These are phyloP conservation scores for Phialophora chinensis DNA, from an alignment of 2,329 filamentous ascomycete species.

Conservation along the genomic window DNA sequence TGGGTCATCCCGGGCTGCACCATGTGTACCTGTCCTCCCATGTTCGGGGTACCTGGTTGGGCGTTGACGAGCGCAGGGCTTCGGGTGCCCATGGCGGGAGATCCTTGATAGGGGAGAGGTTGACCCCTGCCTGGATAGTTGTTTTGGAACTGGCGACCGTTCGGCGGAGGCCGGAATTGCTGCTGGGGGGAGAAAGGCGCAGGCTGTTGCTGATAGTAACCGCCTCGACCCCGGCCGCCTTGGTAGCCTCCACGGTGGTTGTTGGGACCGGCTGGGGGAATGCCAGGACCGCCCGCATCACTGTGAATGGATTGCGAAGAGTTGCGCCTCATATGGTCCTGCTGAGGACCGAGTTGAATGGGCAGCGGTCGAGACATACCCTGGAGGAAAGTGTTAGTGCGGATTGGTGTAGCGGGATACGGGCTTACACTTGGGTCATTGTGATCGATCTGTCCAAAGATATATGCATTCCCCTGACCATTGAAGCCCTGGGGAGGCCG, in stretches of 20 bases:
- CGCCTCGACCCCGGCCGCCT: constrained; percentile 61
- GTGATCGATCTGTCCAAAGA: constrained; percentile 78
- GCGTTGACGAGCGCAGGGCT: constrained; percentile 71
- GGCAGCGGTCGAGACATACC: constrained; percentile 70
- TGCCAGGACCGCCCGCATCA: constrained; percentile 68
- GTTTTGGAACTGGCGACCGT: constrained; percentile 59
- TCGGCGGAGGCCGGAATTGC: constrained; percentile 58
- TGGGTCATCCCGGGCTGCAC: constrained; percentile 65
- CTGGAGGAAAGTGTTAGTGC: constrained; percentile 46
- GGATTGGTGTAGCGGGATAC: constrained; percentile 35
- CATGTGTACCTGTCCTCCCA: constrained; percentile 72
- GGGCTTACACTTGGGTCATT: constrained; percentile 71
- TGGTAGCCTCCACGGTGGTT: constrained; percentile 62
- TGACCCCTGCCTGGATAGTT: constrained; percentile 51
- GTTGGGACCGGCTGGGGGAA: constrained; percentile 49
- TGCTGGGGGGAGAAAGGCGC: constrained; percentile 62
- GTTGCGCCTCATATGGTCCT: constrained; percentile 81
- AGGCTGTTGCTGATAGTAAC: constrained; percentile 56
- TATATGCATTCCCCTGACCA: constrained; percentile 72
- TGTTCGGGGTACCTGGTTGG: constrained; percentile 69
- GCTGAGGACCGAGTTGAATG: constrained; percentile 64
- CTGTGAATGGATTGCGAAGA: constrained; percentile 83
- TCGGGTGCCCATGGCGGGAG: constrained; percentile 67
- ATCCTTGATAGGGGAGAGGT: constrained; percentile 63
- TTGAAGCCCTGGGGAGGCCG: constrained; percentile 78